Evolutionary conservation across 1,284 basidiomycete genomes (phyloP).

Genomic region (Tilletia horrida): DNA sequence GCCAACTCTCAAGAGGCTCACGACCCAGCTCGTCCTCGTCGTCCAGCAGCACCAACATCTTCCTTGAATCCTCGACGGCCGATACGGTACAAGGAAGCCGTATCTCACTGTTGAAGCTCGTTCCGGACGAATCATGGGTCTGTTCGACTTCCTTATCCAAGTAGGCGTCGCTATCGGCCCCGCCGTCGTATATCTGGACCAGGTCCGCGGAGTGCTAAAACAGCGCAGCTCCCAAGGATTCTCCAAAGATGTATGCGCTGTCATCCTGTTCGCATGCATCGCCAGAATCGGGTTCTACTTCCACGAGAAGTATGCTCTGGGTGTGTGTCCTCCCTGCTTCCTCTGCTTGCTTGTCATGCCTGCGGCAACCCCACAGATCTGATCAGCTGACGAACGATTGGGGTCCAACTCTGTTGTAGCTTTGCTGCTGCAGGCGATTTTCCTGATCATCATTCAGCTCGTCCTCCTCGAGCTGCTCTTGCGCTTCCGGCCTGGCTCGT

Average conservation of each 20-base stretch:
- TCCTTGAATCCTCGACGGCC: no score
- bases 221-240: slow-evolving; percentile 71
- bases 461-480: slow-evolving; percentile 59
- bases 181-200: slow-evolving; percentile 46
- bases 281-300: slow-evolving; percentile 62
- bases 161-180: slow-evolving; percentile 36
- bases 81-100: no score
- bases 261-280: slow-evolving; percentile 46
- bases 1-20: no score
- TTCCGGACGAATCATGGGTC: background rate
- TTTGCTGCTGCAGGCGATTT: slow-evolving; percentile 36
- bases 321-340: no score
- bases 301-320: slow-evolving; percentile 58
- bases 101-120: no score
- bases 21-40: no score
- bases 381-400: no score
- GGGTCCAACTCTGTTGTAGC: background rate
- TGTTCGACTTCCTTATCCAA: slow-evolving; percentile 10
- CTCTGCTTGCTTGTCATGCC: no score
- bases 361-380: no score
- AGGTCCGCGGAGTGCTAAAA: slow-evolving; percentile 58
- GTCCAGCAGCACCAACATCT: background rate
- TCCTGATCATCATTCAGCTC: slow-evolving; percentile 59
- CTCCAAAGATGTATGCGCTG: slow-evolving; percentile 58
- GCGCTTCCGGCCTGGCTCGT: slow-evolving; percentile 53